Evolutionary conservation across 805 yeast genomes (phyloP).

Genomic region (Cyberlindnera mrakii): DNA sequence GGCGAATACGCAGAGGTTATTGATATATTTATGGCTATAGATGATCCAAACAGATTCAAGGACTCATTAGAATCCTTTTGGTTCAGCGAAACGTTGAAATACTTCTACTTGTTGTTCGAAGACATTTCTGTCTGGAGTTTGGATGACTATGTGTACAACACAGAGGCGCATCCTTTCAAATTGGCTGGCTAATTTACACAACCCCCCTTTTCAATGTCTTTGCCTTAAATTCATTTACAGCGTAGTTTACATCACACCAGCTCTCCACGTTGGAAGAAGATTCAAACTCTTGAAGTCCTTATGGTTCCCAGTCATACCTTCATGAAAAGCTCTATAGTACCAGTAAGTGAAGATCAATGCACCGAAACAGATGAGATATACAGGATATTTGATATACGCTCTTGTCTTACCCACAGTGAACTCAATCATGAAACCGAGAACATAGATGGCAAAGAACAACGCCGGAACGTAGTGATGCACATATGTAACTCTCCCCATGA

Average conservation of each 20-base stretch:
- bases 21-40: conserved; percentile 31
- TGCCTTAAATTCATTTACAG: background rate
- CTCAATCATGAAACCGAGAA: conserved; percentile 34
- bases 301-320: conserved; percentile 69
- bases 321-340: conserved; percentile 60
- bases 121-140: conserved; percentile 36
- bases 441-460: conserved; percentile 84
- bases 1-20: conserved; percentile 33
- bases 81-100: conserved; percentile 56
- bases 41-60: conserved; percentile 18
- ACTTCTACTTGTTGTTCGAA: conserved; percentile 43
- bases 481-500: conserved; percentile 95
- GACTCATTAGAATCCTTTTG: conserved; percentile 45
- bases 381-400: conserved; percentile 21
- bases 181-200: conserved; percentile 6
- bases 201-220: background rate
- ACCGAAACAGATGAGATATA: conserved; percentile 43
- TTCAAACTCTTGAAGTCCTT: conserved; percentile 43
- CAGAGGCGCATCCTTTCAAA: conserved; percentile 57
- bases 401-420: conserved; percentile 18
- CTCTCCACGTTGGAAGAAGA: conserved; percentile 53
- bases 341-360: conserved; percentile 52
- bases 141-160: conserved; percentile 51
- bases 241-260: background rate
- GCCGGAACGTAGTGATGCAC: conserved; percentile 97